These are phyloP conservation scores for Yarrowia yakushimensis DNA, from an alignment of 805 yeast species.

Conservation along the genomic window DNA sequence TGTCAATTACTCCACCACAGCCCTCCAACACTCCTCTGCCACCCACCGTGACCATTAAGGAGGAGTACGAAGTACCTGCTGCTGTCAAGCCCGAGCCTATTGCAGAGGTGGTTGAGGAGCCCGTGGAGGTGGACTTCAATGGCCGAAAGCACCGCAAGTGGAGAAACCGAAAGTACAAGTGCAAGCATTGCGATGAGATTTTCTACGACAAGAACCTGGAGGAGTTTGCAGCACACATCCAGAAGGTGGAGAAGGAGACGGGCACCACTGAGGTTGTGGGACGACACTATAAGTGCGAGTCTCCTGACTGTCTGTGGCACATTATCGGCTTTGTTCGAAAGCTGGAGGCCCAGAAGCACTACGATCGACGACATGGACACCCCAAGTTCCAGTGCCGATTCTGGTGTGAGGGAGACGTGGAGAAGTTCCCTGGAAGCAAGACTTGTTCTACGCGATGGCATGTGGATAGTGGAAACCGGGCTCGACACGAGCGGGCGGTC, in stretches of 20 bases:
- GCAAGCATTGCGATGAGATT: constrained; percentile 29
- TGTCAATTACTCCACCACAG: constrained; percentile 18
- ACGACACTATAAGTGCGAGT: constrained; percentile 34
- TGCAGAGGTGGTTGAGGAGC: background rate
- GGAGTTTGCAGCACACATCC: constrained; percentile 29
- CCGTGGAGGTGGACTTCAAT: constrained; percentile 28
- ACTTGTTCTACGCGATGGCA: constrained; percentile 35
- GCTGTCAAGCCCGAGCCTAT: background rate
- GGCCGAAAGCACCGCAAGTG: constrained; percentile 30
- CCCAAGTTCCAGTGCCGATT: constrained; percentile 35
- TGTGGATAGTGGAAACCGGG: constrained; percentile 35
- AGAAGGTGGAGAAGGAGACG: constrained; percentile 27
- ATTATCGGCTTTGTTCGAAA: constrained; percentile 34
- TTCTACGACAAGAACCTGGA: constrained; percentile 29
- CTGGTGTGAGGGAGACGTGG: constrained; percentile 32
- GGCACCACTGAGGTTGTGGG: constrained; percentile 27
- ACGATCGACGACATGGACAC: constrained; percentile 33
- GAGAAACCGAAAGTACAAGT: constrained; percentile 30
- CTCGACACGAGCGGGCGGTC: constrained; percentile 33
- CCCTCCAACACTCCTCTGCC: background rate
- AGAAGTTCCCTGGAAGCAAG: constrained; percentile 32
- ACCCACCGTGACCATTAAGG: background rate
- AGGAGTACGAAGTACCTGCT: background rate
- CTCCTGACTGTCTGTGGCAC: constrained; percentile 33
- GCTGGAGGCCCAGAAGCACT: constrained; percentile 34